phyloP scores from a whole-genome alignment of 208 protist genomes.

The Trypanosoma theileri region DNA sequence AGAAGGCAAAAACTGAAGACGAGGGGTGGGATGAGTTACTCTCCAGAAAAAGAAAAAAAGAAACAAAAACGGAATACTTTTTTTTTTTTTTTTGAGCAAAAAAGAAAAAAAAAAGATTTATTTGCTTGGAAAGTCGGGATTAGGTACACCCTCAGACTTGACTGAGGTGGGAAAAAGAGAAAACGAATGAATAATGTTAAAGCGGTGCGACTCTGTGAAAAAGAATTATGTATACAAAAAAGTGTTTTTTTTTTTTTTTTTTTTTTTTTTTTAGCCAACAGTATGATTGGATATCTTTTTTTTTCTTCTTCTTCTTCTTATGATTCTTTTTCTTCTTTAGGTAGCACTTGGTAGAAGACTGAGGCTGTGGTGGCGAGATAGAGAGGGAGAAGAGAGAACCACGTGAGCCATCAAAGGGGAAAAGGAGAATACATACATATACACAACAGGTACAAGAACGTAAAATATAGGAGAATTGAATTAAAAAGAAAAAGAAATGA shows the following conservation, averaged over 20 bases:
- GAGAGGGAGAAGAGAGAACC: too few species aligned
- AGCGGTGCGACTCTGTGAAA: background rate
- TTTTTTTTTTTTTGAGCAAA: constrained; percentile 11
- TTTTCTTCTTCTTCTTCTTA: background rate
- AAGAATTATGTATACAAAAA: background rate
- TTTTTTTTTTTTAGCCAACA: background rate
- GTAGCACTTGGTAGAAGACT: too few species aligned
- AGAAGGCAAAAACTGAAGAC: background rate
- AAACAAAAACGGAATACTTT: constrained; percentile 2
- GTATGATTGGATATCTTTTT: background rate
- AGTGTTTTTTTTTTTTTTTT: background rate
- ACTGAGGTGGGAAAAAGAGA: background rate
- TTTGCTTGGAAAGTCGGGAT: background rate
- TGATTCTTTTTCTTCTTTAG: background rate
- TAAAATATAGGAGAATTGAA: too few species aligned
- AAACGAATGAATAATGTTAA: background rate
- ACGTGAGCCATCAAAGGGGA: too few species aligned
- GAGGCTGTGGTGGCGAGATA: too few species aligned
- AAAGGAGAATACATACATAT: too few species aligned
- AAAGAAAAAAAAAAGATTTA: background rate
- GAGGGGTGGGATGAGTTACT: background rate
- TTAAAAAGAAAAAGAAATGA: background rate
- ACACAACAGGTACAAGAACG: too few species aligned
- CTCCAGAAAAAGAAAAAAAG: constrained; percentile 13
- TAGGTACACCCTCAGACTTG: too few species aligned